A percentile compares a stretch with the other conserved stretches of the same genome.
phyloP scores from a whole-genome alignment of 768 basidiomycete genomes.

The Naganishia friedmannii region DNA sequence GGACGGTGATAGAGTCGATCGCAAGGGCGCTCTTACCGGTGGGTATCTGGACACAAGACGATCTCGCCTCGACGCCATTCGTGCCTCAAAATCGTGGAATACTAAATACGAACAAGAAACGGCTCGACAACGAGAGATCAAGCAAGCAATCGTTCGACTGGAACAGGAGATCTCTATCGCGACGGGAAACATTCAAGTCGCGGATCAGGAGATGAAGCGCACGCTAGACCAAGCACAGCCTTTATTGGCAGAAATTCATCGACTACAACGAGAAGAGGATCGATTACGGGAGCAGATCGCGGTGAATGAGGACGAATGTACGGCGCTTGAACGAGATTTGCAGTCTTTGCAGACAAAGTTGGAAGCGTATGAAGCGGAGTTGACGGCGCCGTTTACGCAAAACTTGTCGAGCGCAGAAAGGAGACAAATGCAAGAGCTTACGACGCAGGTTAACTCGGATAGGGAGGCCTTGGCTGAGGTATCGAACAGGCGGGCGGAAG shows the following conservation, averaged over 20 bases:
- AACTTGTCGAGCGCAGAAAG: slow-evolving; percentile 73
- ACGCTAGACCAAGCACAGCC: slow-evolving; percentile 67
- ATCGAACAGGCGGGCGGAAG: slow-evolving; percentile 67
- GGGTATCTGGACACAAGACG: slow-evolving; percentile 90
- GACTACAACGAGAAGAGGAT: slow-evolving; percentile 68
- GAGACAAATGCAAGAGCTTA: slow-evolving; percentile 62
- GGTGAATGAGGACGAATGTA: slow-evolving; percentile 65
- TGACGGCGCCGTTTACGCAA: slow-evolving; percentile 70
- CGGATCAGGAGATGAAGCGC: slow-evolving; percentile 68
- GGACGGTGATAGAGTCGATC: slow-evolving; percentile 94
- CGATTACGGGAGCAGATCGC: slow-evolving; percentile 62
- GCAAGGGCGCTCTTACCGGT: slow-evolving; percentile 91
- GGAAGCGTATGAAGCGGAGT: slow-evolving; percentile 65
- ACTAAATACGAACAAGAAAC: slow-evolving; percentile 67
- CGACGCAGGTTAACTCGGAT: slow-evolving; percentile 70
- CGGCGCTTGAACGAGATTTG: slow-evolving; percentile 72
- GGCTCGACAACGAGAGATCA: slow-evolving; percentile 68
- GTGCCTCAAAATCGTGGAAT: slow-evolving; percentile 71
- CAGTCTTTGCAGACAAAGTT: slow-evolving; percentile 63
- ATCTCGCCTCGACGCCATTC: slow-evolving; percentile 84
- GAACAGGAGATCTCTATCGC: slow-evolving; percentile 83
- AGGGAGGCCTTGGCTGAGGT: slow-evolving; percentile 70
- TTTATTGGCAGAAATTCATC: slow-evolving; percentile 62
- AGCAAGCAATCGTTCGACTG: slow-evolving; percentile 63
- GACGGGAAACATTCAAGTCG: slow-evolving; percentile 69